Base-by-base conservation (phyloP, 495 filamentous ascomycete genomes). In the Penicillium nucicola region DNA sequence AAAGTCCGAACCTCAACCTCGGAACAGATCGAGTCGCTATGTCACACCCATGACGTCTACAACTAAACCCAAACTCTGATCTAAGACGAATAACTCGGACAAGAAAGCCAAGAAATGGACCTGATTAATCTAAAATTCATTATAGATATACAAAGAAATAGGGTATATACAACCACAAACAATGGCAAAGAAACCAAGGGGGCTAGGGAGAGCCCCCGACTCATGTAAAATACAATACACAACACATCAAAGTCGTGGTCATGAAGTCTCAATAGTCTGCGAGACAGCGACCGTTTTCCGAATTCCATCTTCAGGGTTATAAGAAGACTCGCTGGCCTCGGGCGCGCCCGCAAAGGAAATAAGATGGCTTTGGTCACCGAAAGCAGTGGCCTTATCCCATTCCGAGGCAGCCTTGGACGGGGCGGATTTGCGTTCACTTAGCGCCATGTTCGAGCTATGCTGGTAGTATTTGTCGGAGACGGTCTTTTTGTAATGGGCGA, bases 241-340 rank as follows among this genome's bases (percentile, higher is more conserved):
- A 28, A 8, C 5, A 28, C 25, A 5, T 22, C 20, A 22, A 22
- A 5, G 25, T 28, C 25, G 10, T 28, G 25, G 36, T 38, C 48
- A 50, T 13, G 48, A 25, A n/a, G 39, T 53, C 47, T 72, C 69
- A 12, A 72, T 59, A 5, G 69, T 72, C 15, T 62, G 70, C 34
- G 56, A 58, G 11, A 73, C 68, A 32, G 66, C 67, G 5, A 70
- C 59, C n/a, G 65, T 70, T 53, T 70, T 74, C 22, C 63, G 50
- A 28, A 71, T 74, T 3, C 65, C 60, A 11, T 57, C 57, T 5
- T 52, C 25, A 9, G 25, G 50, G 20, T 52, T 49, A 20, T 41
- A 44, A 12, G 45, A 32, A 6, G 55, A 41, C 5, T 53, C 60
- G 9, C 23, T 30, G 5, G 48, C 46, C 19, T 64, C 63, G 0